Conservation (phyloP, 2,329 filamentous ascomycete species). For the Fusarium sulawesiense region DNA sequence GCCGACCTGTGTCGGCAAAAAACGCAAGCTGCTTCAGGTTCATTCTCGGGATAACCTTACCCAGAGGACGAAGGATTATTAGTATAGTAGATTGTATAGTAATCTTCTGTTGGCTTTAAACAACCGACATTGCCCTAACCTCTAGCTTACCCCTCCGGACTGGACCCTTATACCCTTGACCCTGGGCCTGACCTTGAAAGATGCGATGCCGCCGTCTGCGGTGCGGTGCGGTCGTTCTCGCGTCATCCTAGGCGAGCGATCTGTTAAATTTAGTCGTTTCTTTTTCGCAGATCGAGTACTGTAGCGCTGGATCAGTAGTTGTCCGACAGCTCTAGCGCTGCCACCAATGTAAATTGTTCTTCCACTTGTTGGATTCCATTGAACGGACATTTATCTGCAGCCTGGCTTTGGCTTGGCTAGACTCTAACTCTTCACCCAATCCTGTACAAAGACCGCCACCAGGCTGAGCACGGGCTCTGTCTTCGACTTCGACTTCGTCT, state of each 20-base stretch:
- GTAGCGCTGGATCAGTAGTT: conserved; percentile 2
- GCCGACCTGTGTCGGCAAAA: conserved; percentile 18
- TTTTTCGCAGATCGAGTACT: conserved; percentile 25
- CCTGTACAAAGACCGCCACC: conserved; percentile 20
- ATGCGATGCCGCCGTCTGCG: conserved; percentile 18
- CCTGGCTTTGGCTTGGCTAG: conserved; percentile 36
- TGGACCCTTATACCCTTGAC: conserved; percentile 13
- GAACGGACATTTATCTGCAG: conserved; percentile 23
- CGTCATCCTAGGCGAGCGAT: conserved; percentile 33
- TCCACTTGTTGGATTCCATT: conserved; percentile 26
- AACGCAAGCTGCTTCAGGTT: not conserved
- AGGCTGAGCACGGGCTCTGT: conserved; percentile 32
- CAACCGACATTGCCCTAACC: conserved; percentile 12
- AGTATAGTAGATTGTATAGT: conserved; percentile 4
- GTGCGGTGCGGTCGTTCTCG: conserved; percentile 8
- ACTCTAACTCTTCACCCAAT: conserved; percentile 10
- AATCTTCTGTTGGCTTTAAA: conserved; percentile 24
- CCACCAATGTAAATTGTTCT: conserved; percentile 22
- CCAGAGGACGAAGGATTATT: conserved; percentile 4
- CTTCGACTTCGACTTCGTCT: not conserved
- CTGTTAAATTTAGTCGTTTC: conserved; percentile 30
- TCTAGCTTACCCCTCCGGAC: not conserved
- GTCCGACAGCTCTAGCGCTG: conserved; percentile 28
- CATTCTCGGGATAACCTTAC: conserved; percentile 5
- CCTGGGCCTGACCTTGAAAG: not conserved